These are phyloP conservation scores for Eucalyptus sp. DNA, from an alignment of 345 rosid genomes.

Conservation along the genomic window DNA sequence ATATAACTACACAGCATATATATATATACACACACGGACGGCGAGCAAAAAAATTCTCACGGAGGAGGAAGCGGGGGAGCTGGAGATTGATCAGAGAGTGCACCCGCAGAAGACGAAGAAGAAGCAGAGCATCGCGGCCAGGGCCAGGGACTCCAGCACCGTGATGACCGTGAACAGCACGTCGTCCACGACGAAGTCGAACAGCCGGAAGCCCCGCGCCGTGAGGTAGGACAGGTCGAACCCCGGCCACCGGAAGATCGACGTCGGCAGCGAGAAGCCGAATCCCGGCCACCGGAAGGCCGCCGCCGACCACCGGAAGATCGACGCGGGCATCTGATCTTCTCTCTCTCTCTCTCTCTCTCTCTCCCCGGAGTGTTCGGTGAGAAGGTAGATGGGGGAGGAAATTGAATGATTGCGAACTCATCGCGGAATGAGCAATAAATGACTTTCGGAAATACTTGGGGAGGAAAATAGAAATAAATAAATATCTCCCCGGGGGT, in stretches of 20 bases:
- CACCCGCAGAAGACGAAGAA: slow-evolving; percentile 80
- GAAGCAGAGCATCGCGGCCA: slow-evolving; percentile 56
- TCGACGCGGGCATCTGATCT: too few relatives aligned
- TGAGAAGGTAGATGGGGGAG: neutral
- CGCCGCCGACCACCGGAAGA: neutral
- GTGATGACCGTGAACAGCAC: slow-evolving; percentile 50
- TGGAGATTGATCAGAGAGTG: slow-evolving; percentile 20
- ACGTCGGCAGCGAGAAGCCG: slow-evolving; percentile 14
- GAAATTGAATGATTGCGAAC: neutral
- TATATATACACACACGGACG: neutral
- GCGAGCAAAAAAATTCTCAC: neutral
- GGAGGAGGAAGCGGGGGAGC: neutral
- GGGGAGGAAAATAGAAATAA: neutral
- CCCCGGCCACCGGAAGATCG: slow-evolving; percentile 60
- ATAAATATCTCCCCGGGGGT: neutral
- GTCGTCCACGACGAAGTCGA: slow-evolving; percentile 43
- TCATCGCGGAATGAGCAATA: neutral
- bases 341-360: neutral
- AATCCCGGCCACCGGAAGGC: slow-evolving; percentile 48
- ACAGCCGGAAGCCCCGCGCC: slow-evolving; percentile 12
- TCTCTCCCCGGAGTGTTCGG: neutral
- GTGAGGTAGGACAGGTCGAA: slow-evolving; percentile 31
- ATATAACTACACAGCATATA: neutral
- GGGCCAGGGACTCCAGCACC: slow-evolving; percentile 54
- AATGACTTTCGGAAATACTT: neutral